Conservation (phyloP, 116 monocot genomes). For the Cymodocea nodosa region DNA sequence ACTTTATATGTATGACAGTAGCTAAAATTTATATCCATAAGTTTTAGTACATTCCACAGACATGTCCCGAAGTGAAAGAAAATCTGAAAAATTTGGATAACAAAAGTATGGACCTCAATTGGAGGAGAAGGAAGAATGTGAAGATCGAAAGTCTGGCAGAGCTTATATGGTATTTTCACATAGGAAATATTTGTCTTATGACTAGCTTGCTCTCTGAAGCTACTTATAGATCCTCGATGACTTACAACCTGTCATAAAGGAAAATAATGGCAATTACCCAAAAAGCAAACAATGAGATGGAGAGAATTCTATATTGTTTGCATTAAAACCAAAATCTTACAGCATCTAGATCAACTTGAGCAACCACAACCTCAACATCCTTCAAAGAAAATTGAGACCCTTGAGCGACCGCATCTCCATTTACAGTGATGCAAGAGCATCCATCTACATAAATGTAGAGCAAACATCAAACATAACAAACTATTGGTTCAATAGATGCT, state of each 20-base stretch:
- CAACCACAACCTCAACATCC: constrained; percentile 83
- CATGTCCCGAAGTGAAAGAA: neutral
- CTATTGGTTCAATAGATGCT: too few species aligned
- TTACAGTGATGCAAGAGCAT: constrained; percentile 86
- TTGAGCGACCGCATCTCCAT: constrained; percentile 93
- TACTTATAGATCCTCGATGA: constrained; percentile 86
- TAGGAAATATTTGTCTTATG: constrained; percentile 41
- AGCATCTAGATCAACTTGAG: constrained; percentile 87
- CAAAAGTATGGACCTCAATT: constrained; percentile 37
- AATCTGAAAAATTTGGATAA: neutral
- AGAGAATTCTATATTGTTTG: neutral
- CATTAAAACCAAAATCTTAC: constrained; percentile 28
- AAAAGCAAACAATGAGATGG: neutral
- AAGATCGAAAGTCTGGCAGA: constrained; percentile 72
- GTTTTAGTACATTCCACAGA: neutral
- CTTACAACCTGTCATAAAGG: constrained; percentile 63
- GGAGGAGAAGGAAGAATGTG: constrained; percentile 53
- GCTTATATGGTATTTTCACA: constrained; percentile 53
- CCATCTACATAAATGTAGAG: constrained; percentile 43
- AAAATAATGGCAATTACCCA: neutral
- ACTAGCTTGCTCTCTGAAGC: constrained; percentile 95
- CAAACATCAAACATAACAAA: neutral
- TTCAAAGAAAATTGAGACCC: constrained; percentile 98
- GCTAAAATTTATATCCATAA: too few species aligned
- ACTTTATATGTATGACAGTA: too few species aligned